Conservation (phyloP, 345 rosid genomes). For the Bruguiera sexangula region DNA sequence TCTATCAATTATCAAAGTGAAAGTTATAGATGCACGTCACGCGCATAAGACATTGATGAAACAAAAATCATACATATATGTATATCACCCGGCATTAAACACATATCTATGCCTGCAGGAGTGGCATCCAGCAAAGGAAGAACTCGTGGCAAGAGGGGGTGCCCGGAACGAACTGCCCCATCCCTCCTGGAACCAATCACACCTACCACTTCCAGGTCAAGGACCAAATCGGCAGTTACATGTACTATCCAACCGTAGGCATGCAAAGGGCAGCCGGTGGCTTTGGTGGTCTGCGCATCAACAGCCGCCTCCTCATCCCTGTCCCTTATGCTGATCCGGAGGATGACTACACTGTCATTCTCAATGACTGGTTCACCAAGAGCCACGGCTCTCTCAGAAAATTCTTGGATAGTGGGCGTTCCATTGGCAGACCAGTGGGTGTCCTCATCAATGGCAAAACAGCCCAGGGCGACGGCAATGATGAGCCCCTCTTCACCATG, state of each 20-base stretch:
- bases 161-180: slow-evolving; percentile 71
- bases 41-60: too few relatives aligned
- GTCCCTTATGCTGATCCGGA: slow-evolving; percentile 27
- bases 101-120: slow-evolving; percentile 31
- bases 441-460: slow-evolving; percentile 24
- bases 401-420: slow-evolving; percentile 16
- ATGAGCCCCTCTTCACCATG: slow-evolving; percentile 25
- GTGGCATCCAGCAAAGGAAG: slow-evolving; percentile 79
- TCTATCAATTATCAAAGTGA: too few relatives aligned
- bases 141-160: slow-evolving; percentile 82
- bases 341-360: slow-evolving; percentile 23
- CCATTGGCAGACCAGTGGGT: slow-evolving; percentile 20
- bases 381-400: slow-evolving; percentile 9
- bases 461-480: slow-evolving; percentile 15
- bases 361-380: slow-evolving; percentile 21
- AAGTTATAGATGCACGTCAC: too few relatives aligned
- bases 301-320: slow-evolving; percentile 25
- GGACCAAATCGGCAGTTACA: slow-evolving; percentile 59
- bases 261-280: slow-evolving; percentile 22
- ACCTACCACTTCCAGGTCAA: slow-evolving; percentile 82
- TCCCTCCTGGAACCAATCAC: slow-evolving; percentile 58
- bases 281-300: slow-evolving; percentile 22
- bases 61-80: too few relatives aligned
- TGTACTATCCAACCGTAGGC: slow-evolving; percentile 21
- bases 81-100: too few relatives aligned